phyloP scores from a whole-genome alignment of 345 rosid species.

The Syzygium aromaticum region DNA sequence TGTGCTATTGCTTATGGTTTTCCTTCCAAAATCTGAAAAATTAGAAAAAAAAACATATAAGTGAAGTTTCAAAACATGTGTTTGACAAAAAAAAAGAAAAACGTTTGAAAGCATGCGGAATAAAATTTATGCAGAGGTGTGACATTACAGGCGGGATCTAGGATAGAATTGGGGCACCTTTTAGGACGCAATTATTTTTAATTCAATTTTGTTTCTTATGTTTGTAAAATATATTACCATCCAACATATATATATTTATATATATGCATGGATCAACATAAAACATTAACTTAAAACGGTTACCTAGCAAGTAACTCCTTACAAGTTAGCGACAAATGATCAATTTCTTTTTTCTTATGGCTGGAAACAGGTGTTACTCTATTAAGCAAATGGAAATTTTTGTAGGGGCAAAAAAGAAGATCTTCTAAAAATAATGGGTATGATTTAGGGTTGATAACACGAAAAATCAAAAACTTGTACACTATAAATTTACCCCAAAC shows the following conservation, averaged over 20 bases:
- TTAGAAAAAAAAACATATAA: background rate
- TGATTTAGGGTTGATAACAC: background rate
- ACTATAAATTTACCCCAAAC: too few relatives aligned
- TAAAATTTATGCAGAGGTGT: background rate
- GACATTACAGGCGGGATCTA: background rate
- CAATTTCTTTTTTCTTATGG: too few relatives aligned
- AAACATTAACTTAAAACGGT: background rate
- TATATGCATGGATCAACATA: background rate
- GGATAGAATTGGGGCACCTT: background rate
- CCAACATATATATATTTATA: background rate
- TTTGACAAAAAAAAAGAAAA: too few relatives aligned
- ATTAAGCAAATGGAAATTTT: background rate
- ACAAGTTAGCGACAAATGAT: background rate
- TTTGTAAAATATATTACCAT: background rate
- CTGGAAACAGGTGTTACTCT: background rate
- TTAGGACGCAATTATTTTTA: background rate
- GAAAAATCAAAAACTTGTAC: too few relatives aligned
- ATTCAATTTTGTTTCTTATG: background rate
- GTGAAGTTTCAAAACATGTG: background rate
- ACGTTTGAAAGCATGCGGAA: background rate
- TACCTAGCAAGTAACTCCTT: background rate
- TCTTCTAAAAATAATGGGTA: background rate
- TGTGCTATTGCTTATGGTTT: background rate
- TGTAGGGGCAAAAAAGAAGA: background rate
- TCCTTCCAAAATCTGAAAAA: background rate